A percentile compares a stretch with the other conserved stretches of the same genome.
Conservation (phyloP, 2,329 filamentous ascomycete species). For the Aureobasidium uvarum region DNA sequence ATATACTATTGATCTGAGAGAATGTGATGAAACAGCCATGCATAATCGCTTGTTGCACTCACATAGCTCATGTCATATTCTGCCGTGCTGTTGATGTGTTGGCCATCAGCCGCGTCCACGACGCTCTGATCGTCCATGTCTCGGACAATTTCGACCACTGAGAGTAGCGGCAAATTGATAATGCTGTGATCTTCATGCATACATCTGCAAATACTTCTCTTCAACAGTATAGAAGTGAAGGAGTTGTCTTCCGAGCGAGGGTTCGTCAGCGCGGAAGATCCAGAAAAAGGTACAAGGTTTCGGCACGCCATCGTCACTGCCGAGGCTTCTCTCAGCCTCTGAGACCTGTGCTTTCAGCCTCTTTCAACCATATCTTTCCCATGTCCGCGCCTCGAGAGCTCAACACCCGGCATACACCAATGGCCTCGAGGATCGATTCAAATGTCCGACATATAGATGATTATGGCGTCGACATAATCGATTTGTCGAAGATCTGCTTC, state of each 20-base stretch:
- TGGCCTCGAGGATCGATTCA: no score
- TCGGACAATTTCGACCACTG: not conserved
- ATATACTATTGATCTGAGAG: no score
- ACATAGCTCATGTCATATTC: not conserved
- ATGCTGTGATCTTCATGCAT: not conserved
- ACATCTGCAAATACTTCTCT: not conserved
- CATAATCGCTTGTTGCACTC: not conserved
- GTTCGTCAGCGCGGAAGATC: not conserved
- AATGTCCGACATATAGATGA: not conserved
- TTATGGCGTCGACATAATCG: not conserved
- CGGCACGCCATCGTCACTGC: not conserved
- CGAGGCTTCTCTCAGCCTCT: not conserved
- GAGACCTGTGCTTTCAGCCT: conserved; percentile 9
- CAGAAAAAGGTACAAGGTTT: not conserved
- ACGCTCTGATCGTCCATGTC: not conserved
- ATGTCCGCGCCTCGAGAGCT: not conserved
- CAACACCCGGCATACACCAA: not conserved
- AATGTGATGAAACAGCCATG: no score
- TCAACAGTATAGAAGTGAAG: not conserved
- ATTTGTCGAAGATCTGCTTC: not conserved
- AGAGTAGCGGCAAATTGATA: not conserved
- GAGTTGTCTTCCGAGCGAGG: not conserved
- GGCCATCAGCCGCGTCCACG: not conserved
- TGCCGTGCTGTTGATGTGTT: not conserved
- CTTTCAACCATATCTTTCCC: not conserved